Base-by-base conservation (phyloP, 139 green algal species). In the Asterochloris sp. region DNA sequence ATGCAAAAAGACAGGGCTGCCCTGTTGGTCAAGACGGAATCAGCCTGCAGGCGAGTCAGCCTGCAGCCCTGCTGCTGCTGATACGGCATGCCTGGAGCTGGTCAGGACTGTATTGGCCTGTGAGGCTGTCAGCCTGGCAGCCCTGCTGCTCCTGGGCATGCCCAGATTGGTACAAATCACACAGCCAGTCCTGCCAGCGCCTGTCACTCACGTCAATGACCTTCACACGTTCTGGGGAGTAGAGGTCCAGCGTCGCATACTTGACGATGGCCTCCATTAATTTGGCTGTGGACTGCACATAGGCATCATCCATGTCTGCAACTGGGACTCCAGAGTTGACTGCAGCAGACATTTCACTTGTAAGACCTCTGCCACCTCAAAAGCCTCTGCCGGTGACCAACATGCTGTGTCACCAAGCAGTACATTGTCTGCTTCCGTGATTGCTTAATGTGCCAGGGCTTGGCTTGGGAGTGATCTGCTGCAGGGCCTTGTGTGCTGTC, bases 241-340 rank as follows among this genome's bases (percentile, higher is more conserved):
- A 87, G 1, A 63, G 80, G 69, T 87, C 84, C 28, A 82, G 13
- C 11, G 21, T 77, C 2, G 61, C 79, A 67, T 85, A 87, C 68
- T 79, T 79, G 6, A 81, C 64, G 24, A 87, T 69, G 23, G 60
- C 67, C 26, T 79, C 21, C 0, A 21, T 79, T 9, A 87, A 54
- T 19, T 29, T 68, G 0, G 80, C 66, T 21, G 84, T 85, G 0
- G 73, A 74, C 60, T 73, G 69, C 16, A 28, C 67, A 60, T 87
- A 87, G n/a, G 21, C 75, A 26, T 87, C 84, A 15, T 80, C 29
- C 79, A 87, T 84, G 68, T 85, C 75, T 24, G 84, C 78, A 0
- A 87, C 80, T 19, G 84, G 67, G 13, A 87, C 74, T 26, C 83
- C 83, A 10, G 29, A 15, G 10, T 28, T 74, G 71, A 38, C 38